Percentiles rank a stretch among this genome's conserved stretches.
Conservation (phyloP, 140 eudicot genomes). For the Ambrosia hybrid region DNA sequence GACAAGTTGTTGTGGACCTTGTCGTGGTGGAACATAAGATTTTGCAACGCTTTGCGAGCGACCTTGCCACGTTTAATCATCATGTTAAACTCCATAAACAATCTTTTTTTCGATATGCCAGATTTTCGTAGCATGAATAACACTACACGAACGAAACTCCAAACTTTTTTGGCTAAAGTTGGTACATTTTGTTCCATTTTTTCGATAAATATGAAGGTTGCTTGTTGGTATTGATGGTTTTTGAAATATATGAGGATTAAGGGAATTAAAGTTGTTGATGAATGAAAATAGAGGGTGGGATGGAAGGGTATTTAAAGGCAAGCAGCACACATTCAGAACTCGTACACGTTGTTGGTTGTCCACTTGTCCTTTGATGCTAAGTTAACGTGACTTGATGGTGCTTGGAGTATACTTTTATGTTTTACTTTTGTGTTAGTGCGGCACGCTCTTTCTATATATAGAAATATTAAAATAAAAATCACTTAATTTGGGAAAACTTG, state of each 20-base stretch:
- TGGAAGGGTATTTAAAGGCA: conserved; percentile 37
- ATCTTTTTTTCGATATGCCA: conserved; percentile 46
- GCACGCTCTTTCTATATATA: too few relatives aligned
- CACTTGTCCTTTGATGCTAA: conserved; percentile 31
- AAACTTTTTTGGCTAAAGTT: conserved; percentile 37
- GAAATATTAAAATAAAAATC: too few relatives aligned
- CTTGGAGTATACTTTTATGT: not conserved
- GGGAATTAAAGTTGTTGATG: conserved; percentile 17
- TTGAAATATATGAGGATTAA: not conserved
- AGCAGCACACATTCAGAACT: not conserved
- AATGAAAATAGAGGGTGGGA: conserved; percentile 3
- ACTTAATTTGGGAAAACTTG: too few relatives aligned
- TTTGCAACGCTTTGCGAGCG: conserved; percentile 59
- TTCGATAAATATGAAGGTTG: conserved; percentile 1
- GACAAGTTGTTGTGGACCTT: conserved; percentile 21
- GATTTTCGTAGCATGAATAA: conserved; percentile 51
- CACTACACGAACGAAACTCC: conserved; percentile 43
- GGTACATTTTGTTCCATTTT: conserved; percentile 68
- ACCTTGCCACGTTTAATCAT: conserved; percentile 57
- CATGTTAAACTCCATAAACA: conserved; percentile 53
- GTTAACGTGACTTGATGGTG: conserved; percentile 13
- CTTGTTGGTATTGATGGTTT: not conserved
- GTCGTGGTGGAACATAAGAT: conserved; percentile 69
- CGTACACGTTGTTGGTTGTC: conserved; percentile 6
- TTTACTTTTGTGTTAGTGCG: not conserved